Evolutionary conservation across 2,329 filamentous ascomycete species (phyloP), one percentile per base, ranked within the genome.

Genomic region (Pseudophaeomoniella oleicola): DNA sequence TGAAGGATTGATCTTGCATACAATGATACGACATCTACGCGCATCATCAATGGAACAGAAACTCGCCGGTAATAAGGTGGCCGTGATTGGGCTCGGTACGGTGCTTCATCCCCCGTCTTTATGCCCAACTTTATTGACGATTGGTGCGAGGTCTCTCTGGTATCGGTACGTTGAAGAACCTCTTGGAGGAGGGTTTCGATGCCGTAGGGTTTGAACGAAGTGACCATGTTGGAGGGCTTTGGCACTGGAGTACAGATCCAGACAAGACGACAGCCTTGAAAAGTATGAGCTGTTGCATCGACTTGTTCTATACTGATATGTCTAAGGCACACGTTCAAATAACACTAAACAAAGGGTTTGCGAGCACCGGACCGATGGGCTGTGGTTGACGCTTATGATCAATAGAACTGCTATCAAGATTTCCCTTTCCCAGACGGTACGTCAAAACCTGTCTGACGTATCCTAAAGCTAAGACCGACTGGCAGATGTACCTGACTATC

Each of bases 191-290:
- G 19, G 31, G 62, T 5, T 67, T 64, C 36, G 46, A 63, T 6
- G 62, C 56, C 4, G 52, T 55, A 1, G 63, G 56, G 2, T 66
- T 66, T 32, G 64, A 67, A 34, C 50, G 55, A 17, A 59, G 58
- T 37, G 39, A 46, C 32, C 56, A 55, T 37, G 45, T 64, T 13
- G 63, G 63, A 6, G 63, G 63, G 0, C 44, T 67, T 1, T 67
- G 63, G 62, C 52, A 58, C 31, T 64, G 55, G 37, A 62, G 53
- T 9, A 50, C 54, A 2, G 47, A 59, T n/a, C 46, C 22, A 9
- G 33, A 57, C 36, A 47, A 53, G 41, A 62, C 57, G 3, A 56
- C 56, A 6, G 57, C 59, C 17, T 55, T 63, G 6, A 30, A 37
- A 22, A 42, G 37, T 42, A n/a, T n/a, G 14, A 16, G 32, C 32